phyloP scores from a whole-genome alignment of 805 yeast genomes.

The Yarrowia divulgata region DNA sequence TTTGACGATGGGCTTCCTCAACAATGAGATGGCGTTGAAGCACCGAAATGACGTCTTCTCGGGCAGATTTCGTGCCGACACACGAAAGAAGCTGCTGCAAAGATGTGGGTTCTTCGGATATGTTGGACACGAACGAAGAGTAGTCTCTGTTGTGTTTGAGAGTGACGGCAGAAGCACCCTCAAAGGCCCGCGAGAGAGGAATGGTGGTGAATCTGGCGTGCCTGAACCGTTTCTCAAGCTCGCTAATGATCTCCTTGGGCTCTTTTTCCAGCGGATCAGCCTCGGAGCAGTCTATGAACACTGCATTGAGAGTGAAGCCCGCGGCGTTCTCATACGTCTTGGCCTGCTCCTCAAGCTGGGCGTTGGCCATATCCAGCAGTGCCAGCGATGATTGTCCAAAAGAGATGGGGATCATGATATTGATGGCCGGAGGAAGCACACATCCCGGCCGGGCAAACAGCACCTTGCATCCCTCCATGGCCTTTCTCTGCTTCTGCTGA shows the following conservation, averaged over 20 bases:
- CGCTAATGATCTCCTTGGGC: slow-evolving; percentile 39
- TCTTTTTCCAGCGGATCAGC: slow-evolving; percentile 32
- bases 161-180: neutral
- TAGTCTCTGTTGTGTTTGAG: slow-evolving; percentile 30
- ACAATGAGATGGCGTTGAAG: slow-evolving; percentile 53
- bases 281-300: slow-evolving; percentile 54
- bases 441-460: slow-evolving; percentile 56
- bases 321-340: slow-evolving; percentile 66
- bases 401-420: slow-evolving; percentile 66
- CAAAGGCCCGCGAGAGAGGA: neutral
- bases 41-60: slow-evolving; percentile 64
- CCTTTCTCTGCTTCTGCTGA: slow-evolving; percentile 80
- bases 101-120: slow-evolving; percentile 44
- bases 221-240: slow-evolving; percentile 43
- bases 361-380: slow-evolving; percentile 68
- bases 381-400: slow-evolving; percentile 73
- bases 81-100: slow-evolving; percentile 53
- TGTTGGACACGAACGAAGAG: slow-evolving; percentile 1
- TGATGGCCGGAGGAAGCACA: slow-evolving; percentile 51
- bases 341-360: slow-evolving; percentile 67
- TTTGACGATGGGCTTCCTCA: slow-evolving; percentile 7
- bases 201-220: slow-evolving; percentile 39
- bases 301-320: slow-evolving; percentile 68
- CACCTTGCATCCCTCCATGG: slow-evolving; percentile 80
- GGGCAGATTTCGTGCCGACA: slow-evolving; percentile 61